These are phyloP conservation scores for Zygotorulaspora danielsina DNA, from an alignment of 805 yeast species.

Conservation along the genomic window DNA sequence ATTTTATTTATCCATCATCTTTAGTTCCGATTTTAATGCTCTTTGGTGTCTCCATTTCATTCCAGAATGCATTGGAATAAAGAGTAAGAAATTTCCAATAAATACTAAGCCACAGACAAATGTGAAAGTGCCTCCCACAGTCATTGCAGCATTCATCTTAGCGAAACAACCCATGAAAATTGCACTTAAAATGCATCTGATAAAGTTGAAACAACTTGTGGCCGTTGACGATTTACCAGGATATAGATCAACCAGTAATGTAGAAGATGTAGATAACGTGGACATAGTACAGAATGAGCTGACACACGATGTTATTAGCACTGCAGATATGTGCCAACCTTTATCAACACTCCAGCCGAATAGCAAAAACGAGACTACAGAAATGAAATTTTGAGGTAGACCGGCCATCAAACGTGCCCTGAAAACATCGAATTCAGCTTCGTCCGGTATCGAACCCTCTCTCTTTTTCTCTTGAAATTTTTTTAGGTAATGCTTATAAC, in stretches of 20 bases:
- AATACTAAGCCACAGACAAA: constrained; percentile 53
- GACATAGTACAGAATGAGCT: constrained; percentile 56
- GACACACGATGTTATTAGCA: constrained; percentile 53
- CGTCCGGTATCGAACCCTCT: constrained; percentile 25
- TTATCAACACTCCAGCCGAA: constrained; percentile 73
- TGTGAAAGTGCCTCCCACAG: constrained; percentile 72
- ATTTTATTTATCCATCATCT: constrained; percentile 4
- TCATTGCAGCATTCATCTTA: constrained; percentile 53
- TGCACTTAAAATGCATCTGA: constrained; percentile 68
- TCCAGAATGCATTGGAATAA: constrained; percentile 38
- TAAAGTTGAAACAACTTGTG: constrained; percentile 64
- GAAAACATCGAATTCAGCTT: constrained; percentile 47
- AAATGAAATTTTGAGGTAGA: constrained; percentile 42
- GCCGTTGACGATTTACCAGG: constrained; percentile 71
- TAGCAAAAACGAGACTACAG: constrained; percentile 43
- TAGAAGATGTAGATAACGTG: constrained; percentile 52
- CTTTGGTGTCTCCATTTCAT: constrained; percentile 35
- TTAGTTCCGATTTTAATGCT: constrained; percentile 20
- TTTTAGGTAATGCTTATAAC: constrained; percentile 39
- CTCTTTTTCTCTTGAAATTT: constrained; percentile 22
- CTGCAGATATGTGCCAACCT: constrained; percentile 46
- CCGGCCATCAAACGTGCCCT: constrained; percentile 48
- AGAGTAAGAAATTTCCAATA: constrained; percentile 26
- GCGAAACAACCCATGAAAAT: constrained; percentile 63
- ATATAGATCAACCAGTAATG: constrained; percentile 67